A percentile compares a stretch with the other conserved stretches of the same genome.
phyloP scores from a whole-genome alignment of 768 basidiomycete genomes.

The Podaxis sp. region DNA sequence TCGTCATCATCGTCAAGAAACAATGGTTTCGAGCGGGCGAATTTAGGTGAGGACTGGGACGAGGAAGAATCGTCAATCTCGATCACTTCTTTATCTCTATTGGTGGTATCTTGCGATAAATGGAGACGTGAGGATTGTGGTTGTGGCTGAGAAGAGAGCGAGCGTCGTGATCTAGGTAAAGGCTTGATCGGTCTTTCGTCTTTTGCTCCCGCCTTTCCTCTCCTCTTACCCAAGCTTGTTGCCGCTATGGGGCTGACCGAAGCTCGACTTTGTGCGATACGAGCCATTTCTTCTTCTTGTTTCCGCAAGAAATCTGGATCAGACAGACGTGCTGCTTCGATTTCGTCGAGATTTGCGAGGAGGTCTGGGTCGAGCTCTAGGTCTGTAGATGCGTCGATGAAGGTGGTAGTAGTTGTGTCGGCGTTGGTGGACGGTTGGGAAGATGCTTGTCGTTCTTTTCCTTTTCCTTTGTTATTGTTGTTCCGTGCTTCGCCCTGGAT shows the following conservation, averaged over 20 bases:
- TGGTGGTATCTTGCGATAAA: background rate
- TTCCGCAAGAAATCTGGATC: background rate
- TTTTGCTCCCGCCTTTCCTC: background rate
- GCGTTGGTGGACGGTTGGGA: background rate
- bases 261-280: background rate
- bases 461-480: background rate
- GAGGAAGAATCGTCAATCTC: background rate
- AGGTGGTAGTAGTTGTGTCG: background rate
- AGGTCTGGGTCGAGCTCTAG: conserved; percentile 13
- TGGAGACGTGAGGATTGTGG: background rate
- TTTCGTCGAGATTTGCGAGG: conserved; percentile 24
- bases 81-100: background rate
- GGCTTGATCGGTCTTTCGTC: conserved; percentile 1
- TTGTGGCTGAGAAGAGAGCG: background rate
- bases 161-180: background rate
- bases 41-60: background rate
- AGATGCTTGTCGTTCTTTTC: background rate
- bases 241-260: too few relatives aligned
- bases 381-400: background rate
- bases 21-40: conserved; percentile 15
- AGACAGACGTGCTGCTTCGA: conserved; percentile 16
- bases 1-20: conserved; percentile 34
- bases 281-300: background rate
- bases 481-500: background rate
- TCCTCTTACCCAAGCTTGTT: background rate